phyloP scores from a whole-genome alignment of 192 early-diverging fungal genomes.

The Backusella westeae region DNA sequence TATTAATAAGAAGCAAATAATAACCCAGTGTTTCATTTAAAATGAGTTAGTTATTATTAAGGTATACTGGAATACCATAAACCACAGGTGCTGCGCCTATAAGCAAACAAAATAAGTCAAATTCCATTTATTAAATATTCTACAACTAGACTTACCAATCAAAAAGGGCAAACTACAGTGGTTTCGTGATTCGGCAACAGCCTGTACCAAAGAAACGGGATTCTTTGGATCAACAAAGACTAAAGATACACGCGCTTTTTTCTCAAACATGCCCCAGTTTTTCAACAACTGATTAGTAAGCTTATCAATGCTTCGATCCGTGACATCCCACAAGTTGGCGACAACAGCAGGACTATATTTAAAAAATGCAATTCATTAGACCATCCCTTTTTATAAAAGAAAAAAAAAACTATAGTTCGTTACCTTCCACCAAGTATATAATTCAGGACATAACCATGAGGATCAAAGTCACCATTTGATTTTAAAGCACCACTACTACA shows the following conservation, averaged over 20 bases:
- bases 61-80: slow-evolving; percentile 77
- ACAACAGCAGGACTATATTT: slow-evolving; percentile 68
- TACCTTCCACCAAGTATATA: slow-evolving; percentile 86
- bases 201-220: slow-evolving; percentile 66
- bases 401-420: background rate
- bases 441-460: slow-evolving; percentile 76
- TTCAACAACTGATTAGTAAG: slow-evolving; percentile 72
- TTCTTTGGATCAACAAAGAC: slow-evolving; percentile 22
- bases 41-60: background rate
- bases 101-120: background rate
- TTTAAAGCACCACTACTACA: slow-evolving; percentile 89
- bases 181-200: slow-evolving; percentile 67
- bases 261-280: slow-evolving; percentile 63
- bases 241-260: slow-evolving; percentile 50
- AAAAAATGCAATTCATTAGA: background rate
- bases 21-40: background rate
- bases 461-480: slow-evolving; percentile 84
- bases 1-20: background rate
- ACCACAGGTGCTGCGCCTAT: slow-evolving; percentile 81
- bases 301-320: slow-evolving; percentile 93
- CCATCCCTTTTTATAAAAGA: background rate
- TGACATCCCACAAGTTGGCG: slow-evolving; percentile 98
- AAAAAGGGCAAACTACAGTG: slow-evolving; percentile 79
- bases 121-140: background rate
- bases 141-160: slow-evolving; percentile 53